Evolutionary conservation across 164 flowering plant species (phyloP).

Genomic region (Warburgia ugandensis): DNA sequence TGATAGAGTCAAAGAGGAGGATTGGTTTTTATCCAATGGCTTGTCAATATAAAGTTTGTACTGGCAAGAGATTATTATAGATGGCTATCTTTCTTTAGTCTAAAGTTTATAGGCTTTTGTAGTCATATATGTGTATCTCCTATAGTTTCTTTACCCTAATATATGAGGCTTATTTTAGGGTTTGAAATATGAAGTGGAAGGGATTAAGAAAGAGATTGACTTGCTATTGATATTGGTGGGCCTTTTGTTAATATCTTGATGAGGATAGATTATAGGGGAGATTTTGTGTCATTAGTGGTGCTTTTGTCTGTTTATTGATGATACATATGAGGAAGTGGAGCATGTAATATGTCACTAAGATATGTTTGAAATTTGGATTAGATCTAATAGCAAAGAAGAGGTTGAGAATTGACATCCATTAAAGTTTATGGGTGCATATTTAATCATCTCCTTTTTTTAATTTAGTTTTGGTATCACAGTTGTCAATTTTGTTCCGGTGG

Average conservation of each 20-base stretch:
- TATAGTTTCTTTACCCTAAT: too few relatives aligned
- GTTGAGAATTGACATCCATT: too few relatives aligned
- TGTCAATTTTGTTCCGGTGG: too few relatives aligned
- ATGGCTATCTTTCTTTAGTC: not conserved
- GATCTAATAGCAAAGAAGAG: not conserved
- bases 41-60: not conserved
- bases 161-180: not conserved
- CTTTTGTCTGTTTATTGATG: not conserved
- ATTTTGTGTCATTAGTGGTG: slow-evolving; percentile 1
- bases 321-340: not conserved
- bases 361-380: slow-evolving; percentile 1
- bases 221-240: slow-evolving; percentile 5
- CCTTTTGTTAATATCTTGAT: not conserved
- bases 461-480: too few relatives aligned
- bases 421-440: too few relatives aligned
- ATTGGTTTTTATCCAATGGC: not conserved
- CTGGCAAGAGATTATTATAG: not conserved
- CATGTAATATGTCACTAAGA: not conserved
- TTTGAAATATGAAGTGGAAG: not conserved
- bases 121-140: too few relatives aligned
- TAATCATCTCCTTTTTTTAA: not conserved
- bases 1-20: too few relatives aligned
- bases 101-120: too few relatives aligned
- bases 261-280: slow-evolving; percentile 2
- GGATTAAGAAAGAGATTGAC: slow-evolving; percentile 14